Conservation (phyloP, 2,329 filamentous ascomycete genomes). For the Ceratocystiopsis sp. region DNA sequence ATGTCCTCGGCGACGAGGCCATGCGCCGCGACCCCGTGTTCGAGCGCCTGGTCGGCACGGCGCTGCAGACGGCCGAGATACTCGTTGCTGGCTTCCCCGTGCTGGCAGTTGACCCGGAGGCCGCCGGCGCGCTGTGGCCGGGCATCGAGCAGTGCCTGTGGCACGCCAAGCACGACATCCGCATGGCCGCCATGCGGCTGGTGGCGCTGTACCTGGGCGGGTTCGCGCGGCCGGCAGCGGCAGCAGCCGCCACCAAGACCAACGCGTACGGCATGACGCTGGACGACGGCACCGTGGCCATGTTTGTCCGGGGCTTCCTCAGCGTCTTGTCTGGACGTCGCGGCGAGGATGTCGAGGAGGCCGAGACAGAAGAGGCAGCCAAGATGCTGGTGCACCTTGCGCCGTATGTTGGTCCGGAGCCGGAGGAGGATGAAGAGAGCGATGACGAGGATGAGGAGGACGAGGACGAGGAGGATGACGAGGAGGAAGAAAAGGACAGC, state of each 20-base stretch:
- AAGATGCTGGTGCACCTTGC: slow-evolving; percentile 75
- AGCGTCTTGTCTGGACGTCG: slow-evolving; percentile 37
- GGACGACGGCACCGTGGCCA: slow-evolving; percentile 18
- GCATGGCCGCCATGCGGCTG: slow-evolving; percentile 58
- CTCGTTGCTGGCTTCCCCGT: slow-evolving; percentile 52
- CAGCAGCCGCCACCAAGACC: slow-evolving; percentile 26
- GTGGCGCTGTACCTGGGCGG: slow-evolving; percentile 66
- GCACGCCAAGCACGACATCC: slow-evolving; percentile 57
- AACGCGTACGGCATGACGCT: slow-evolving; percentile 48
- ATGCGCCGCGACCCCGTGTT: slow-evolving; percentile 33
- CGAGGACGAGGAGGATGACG: slow-evolving; percentile 20
- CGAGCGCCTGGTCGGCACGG: slow-evolving; percentile 48
- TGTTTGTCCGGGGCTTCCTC: slow-evolving; percentile 29
- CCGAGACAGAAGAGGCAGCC: slow-evolving; percentile 60
- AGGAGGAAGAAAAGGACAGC: slow-evolving; percentile 23
- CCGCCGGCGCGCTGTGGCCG: slow-evolving; percentile 48
- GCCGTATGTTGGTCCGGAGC: slow-evolving; percentile 39
- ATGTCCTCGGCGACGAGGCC: slow-evolving; percentile 34
- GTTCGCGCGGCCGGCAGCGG: slow-evolving; percentile 39
- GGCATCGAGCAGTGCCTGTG: slow-evolving; percentile 51
- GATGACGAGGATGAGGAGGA: slow-evolving; percentile 24
- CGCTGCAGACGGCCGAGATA: slow-evolving; percentile 51
- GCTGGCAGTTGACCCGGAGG: slow-evolving; percentile 33
- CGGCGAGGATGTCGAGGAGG: slow-evolving; percentile 43
- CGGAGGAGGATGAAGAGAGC: slow-evolving; percentile 25